Evolutionary conservation across 2,329 filamentous ascomycete species (phyloP), one percentile per base, ranked within the genome.

Genomic region (Aspergillus carbonarius): DNA sequence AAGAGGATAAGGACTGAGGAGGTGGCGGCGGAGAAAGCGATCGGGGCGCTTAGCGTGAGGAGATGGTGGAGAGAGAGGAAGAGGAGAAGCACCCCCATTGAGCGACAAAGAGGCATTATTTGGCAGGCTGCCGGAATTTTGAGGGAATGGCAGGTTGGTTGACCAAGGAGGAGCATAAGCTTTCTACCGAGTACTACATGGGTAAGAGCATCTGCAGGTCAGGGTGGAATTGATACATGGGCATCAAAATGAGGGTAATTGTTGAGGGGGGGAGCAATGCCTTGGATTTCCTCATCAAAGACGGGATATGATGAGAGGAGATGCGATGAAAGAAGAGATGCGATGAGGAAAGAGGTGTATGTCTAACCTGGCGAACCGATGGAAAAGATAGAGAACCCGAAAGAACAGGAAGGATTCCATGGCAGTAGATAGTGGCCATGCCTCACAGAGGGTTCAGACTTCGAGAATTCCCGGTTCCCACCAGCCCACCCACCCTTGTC

Each of bases 381-480:
- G n/a, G 44, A 32, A 48, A 32, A 30, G 44, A 48, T 17, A 48
- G 51, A 34, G 40, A 42, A 44, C 5, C 15, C 27, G 25, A 54
- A 44, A 39, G 49, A 39, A 51, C 49, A 44, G 37, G 37, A 54
- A 30, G 27, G 51, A 17, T n/a, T 32, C 44, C 44, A 48, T 48
- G 44, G 44, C 39, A 42, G 39, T n/a, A n/a, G n/a, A n/a, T n/a
- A n/a, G n/a, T 42, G 39, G 18, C 8, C 30, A 40, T 47, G 44
- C 13, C 10, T 32, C 30, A 15, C 44, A 27, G 23, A 13, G 23
- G 23, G 44, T 40, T 40, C 39, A 44, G 37, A 54, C 51, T 54
- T 54, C 25, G 37, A 40, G 37, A 42, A 44, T 54, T 40, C 51
- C 51, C 51, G 51, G 51, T 54, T 54, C 51, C 40, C 23, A 37